These are phyloP conservation scores for Fagus sylvatica DNA, from an alignment of 306 rosid genomes.

Conservation along the genomic window DNA sequence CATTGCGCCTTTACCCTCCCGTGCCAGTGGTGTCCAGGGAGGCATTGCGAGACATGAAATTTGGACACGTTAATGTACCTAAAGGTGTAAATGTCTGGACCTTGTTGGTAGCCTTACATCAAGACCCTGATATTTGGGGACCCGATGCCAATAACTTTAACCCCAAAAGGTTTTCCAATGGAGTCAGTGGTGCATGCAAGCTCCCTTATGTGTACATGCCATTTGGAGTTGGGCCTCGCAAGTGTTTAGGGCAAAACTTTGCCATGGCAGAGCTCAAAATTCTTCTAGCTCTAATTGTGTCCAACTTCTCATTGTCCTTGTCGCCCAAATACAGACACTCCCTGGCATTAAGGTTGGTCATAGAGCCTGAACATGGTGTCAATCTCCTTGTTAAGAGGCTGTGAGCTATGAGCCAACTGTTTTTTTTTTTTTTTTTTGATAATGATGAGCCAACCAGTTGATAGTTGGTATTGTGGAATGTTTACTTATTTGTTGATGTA, in stretches of 20 bases:
- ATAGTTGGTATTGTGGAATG: too few species aligned
- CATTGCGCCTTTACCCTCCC: constrained; percentile 29
- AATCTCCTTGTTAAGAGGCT: constrained; percentile 35
- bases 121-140: constrained; percentile 28
- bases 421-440: too few species aligned
- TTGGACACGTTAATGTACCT: constrained; percentile 20
- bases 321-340: constrained; percentile 42
- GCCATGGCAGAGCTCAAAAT: constrained; percentile 38
- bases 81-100: constrained; percentile 28
- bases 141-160: constrained; percentile 27
- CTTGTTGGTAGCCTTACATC: constrained; percentile 1
- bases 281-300: constrained; percentile 29
- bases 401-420: not conserved
- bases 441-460: too few species aligned
- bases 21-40: constrained; percentile 18
- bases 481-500: too few species aligned
- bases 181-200: constrained; percentile 28
- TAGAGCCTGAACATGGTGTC: constrained; percentile 42
- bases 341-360: constrained; percentile 16
- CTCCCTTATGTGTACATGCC: constrained; percentile 35
- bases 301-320: constrained; percentile 38
- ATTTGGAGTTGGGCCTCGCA: constrained; percentile 33
- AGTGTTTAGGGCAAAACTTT: constrained; percentile 34
- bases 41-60: constrained; percentile 18
- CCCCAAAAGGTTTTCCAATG: constrained; percentile 36